Base-by-base conservation (phyloP, 768 basidiomycete genomes). In the Pleurotus salmoneostramineus region DNA sequence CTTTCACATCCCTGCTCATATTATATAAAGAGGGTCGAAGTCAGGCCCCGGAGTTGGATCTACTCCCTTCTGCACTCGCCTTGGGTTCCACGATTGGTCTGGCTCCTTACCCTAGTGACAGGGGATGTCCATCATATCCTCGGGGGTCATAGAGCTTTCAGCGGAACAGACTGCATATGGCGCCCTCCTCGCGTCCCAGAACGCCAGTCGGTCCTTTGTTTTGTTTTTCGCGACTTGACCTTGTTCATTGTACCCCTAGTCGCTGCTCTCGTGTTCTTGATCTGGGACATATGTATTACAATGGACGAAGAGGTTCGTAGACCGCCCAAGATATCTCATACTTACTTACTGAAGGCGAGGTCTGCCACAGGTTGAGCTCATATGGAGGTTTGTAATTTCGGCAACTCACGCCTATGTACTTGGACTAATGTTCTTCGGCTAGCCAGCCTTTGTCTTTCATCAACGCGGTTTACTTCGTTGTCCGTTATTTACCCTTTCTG, bases 211-310 rank as follows among this genome's bases (percentile, higher is more conserved):
- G 35, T 32, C 15, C 11, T 31, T 21, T 31, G 10, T 2, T 2
- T 10, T 40, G 37, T 40, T 10, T 10, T 40, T 8, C 8, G 2
- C 3, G 37, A 40, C 8, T 40, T n/a, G 8, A 40, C 4, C 21
- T 1, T 5, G 5, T 31, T 11, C 10, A 32, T 32, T 4, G 1
- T 43, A n/a, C 17, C 21, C 10, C 6, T 11, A 60, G 59, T 40
- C 31, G 56, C 59, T n/a, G 47, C 56, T 2, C 32, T 57, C 3
- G 36, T 56, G 6, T 60, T 42, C 40, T 42, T 60, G 17, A 12
- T 50, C 40, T 60, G 59, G 59, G 59, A 60, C 17, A 60, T 60
- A 42, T 60, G 59, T 36, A 57, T 60, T 15, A 60, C 59, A 8
- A 34, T 60, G 40, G 59, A 46, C 14, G 48, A 57, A 40, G 59